Percentiles rank a stretch among this genome's conserved stretches.
phyloP scores from a whole-genome alignment of 2,329 filamentous ascomycete species.

The Epichloe sibirici region DNA sequence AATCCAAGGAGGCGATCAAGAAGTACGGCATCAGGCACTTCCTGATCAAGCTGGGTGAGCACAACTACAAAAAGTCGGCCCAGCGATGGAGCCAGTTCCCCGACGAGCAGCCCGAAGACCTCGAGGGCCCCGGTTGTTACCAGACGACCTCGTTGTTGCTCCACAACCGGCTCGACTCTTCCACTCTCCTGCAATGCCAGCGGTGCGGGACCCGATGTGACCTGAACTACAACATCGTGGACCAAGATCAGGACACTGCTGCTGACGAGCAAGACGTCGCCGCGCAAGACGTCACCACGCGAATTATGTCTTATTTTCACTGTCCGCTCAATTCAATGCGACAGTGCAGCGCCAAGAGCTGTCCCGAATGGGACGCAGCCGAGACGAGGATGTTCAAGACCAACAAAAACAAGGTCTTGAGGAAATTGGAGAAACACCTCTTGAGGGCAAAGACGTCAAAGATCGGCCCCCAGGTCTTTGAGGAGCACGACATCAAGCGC shows the following conservation, averaged over 20 bases:
- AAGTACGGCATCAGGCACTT: background rate
- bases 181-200: background rate
- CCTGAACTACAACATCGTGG: slow-evolving; percentile 3
- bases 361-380: background rate
- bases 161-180: background rate
- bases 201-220: slow-evolving; percentile 2
- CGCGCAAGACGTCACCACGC: background rate
- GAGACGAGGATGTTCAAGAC: background rate
- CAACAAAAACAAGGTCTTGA: background rate
- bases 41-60: slow-evolving; percentile 1
- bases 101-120: background rate
- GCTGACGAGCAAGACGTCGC: background rate
- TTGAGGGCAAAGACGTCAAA: background rate
- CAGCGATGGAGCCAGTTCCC: slow-evolving; percentile 3
- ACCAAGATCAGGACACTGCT: background rate
- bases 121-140: background rate
- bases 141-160: background rate
- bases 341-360: background rate
- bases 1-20: background rate
- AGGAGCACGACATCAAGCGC: background rate
- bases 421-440: background rate
- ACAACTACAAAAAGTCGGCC: background rate
- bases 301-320: background rate
- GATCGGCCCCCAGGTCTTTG: background rate
- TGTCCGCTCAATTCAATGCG: background rate